phyloP scores from a whole-genome alignment of 352 stramenopile species.

The Halophytophthora batemanensis region DNA sequence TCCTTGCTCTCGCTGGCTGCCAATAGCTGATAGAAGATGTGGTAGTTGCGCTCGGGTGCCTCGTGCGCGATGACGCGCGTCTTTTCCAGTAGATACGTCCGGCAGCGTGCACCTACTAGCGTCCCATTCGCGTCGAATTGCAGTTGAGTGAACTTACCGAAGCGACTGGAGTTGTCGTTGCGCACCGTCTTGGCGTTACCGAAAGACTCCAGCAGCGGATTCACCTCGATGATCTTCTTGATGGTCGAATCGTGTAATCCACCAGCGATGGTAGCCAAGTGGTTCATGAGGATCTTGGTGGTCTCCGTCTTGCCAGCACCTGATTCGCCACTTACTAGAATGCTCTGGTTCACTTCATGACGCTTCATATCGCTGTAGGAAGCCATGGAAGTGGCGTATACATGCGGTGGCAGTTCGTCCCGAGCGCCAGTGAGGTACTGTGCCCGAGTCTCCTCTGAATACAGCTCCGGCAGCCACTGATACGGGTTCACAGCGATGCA shows the following conservation, averaged over 20 bases:
- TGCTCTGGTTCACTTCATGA: conserved; percentile 71
- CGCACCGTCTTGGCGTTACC: conserved; percentile 93
- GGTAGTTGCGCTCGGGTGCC: conserved; percentile 69
- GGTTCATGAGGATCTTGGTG: conserved; percentile 89
- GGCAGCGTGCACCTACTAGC: conserved; percentile 71
- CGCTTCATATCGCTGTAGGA: conserved; percentile 69
- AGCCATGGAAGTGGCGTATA: conserved; percentile 68
- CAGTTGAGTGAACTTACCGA: conserved; percentile 97
- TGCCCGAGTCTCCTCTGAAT: conserved; percentile 65
- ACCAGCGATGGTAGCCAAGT: conserved; percentile 71
- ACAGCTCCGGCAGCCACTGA: conserved; percentile 87
- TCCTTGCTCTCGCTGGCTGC: conserved; percentile 24
- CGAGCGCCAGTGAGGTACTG: conserved; percentile 63
- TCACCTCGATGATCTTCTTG: conserved; percentile 82
- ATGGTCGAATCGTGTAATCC: conserved; percentile 71
- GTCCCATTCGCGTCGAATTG: conserved; percentile 82
- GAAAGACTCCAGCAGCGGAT: conserved; percentile 82
- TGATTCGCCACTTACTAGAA: conserved; percentile 85
- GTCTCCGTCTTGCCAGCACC: conserved; percentile 88
- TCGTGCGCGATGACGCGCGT: conserved; percentile 80
- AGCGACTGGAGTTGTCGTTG: conserved; percentile 96
- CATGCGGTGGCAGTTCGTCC: conserved; percentile 63
- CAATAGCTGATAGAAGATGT: conserved; percentile 79
- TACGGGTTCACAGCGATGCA: conserved; percentile 97
- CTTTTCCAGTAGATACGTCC: conserved; percentile 94